These are phyloP conservation scores for Phlyctochytrium arcticum DNA, from an alignment of 192 early-diverging fungal genomes.

Conservation along the genomic window DNA sequence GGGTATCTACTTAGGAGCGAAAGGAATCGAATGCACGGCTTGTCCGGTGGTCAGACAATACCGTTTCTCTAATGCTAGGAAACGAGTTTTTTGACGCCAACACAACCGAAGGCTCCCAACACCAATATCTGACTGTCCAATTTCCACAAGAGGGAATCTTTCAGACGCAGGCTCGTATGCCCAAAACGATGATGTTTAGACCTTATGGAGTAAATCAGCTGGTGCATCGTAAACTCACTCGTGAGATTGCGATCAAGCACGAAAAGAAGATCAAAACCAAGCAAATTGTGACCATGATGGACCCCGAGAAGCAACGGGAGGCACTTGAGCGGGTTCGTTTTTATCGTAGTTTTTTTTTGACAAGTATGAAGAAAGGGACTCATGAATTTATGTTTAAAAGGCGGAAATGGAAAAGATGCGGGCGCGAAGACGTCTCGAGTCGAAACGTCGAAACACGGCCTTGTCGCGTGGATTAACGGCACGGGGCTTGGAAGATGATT, in stretches of 20 bases:
- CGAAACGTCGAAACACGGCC: slow-evolving; percentile 34
- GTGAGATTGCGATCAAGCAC: slow-evolving; percentile 63
- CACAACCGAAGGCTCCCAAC: slow-evolving; percentile 44
- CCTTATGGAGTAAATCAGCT: slow-evolving; percentile 52
- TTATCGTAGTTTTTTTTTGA: not conserved
- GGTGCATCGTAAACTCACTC: slow-evolving; percentile 65
- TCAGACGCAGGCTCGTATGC: slow-evolving; percentile 63
- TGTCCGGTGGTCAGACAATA: slow-evolving; percentile 74
- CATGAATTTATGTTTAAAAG: not conserved
- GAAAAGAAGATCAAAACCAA: slow-evolving; percentile 61
- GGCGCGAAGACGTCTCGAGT: slow-evolving; percentile 47
- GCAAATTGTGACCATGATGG: slow-evolving; percentile 57
- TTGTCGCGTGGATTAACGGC: slow-evolving; percentile 12
- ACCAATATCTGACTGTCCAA: slow-evolving; percentile 60
- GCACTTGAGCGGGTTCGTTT: slow-evolving; percentile 52
- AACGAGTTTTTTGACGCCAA: slow-evolving; percentile 70
- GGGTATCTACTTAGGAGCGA: slow-evolving; percentile 10
- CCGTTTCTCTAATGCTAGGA: slow-evolving; percentile 67
- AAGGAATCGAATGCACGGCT: slow-evolving; percentile 74
- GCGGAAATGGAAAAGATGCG: slow-evolving; percentile 57
- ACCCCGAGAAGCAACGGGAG: slow-evolving; percentile 63
- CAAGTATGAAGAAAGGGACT: not conserved
- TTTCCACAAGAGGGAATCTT: slow-evolving; percentile 53
- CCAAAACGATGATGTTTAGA: slow-evolving; percentile 59
- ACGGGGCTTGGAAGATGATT: slow-evolving; percentile 23